phyloP scores from a whole-genome alignment of 2,329 filamentous ascomycete species.

The Bipolaris zeicola region DNA sequence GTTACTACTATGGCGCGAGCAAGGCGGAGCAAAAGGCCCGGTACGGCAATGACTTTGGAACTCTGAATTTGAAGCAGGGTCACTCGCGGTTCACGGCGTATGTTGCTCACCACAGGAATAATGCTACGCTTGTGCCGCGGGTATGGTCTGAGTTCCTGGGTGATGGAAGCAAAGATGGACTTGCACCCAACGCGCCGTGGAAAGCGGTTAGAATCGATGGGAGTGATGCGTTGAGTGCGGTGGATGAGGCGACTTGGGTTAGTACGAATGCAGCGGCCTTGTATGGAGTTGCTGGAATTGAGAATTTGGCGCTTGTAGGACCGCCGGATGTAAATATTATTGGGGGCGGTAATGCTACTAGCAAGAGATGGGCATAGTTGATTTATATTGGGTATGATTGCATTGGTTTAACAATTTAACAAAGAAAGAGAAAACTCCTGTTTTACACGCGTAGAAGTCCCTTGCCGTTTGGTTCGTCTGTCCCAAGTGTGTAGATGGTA shows the following conservation, averaged over 20 bases:
- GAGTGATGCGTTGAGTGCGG: conserved; percentile 53
- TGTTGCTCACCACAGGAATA: conserved; percentile 52
- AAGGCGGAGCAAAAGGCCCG: conserved; percentile 58
- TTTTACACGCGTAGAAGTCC: no score
- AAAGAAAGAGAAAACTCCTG: no score
- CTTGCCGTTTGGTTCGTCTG: no score
- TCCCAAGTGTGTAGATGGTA: neutral
- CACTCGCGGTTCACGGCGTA: conserved; percentile 66
- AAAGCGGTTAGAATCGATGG: conserved; percentile 51
- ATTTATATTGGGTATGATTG: no score
- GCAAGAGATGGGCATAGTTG: neutral
- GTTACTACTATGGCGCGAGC: conserved; percentile 61
- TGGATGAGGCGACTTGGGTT: conserved; percentile 64
- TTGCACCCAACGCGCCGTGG: conserved; percentile 53
- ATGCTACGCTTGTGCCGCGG: conserved; percentile 55
- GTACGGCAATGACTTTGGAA: conserved; percentile 58
- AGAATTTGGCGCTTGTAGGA: conserved; percentile 56
- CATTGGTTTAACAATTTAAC: no score
- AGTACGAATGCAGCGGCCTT: conserved; percentile 62
- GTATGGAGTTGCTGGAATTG: conserved; percentile 64
- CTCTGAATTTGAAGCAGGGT: conserved; percentile 58
- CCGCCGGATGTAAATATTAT: conserved; percentile 24
- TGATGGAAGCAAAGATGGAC: conserved; percentile 43
- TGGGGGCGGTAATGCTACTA: conserved; percentile 19
- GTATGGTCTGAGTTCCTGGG: conserved; percentile 63